Conservation (phyloP, 2,329 filamentous ascomycete species). For the Penicillium hesseltinei region DNA sequence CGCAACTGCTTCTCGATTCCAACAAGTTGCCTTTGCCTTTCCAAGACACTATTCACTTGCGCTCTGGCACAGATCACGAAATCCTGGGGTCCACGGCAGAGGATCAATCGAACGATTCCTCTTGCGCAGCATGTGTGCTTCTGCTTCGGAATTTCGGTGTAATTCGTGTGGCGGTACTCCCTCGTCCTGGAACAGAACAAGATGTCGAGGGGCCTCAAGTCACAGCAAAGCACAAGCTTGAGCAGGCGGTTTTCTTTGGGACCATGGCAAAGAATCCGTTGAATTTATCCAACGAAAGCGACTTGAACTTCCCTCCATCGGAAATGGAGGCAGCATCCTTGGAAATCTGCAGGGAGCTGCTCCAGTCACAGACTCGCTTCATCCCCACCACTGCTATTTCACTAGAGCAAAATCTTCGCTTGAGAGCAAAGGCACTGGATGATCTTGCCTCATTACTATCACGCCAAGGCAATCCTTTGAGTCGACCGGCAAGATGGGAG, state of each 20-base stretch:
- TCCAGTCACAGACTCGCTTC: conserved; percentile 72
- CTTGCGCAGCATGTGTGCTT: conserved; percentile 47
- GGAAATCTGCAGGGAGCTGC: conserved; percentile 74
- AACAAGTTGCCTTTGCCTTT: conserved; percentile 65
- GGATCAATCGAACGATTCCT: conserved; percentile 38
- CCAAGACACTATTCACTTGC: conserved; percentile 83
- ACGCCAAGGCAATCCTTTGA: conserved; percentile 61
- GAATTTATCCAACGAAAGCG: conserved; percentile 70
- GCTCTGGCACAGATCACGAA: conserved; percentile 50
- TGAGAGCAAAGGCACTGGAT: conserved; percentile 69
- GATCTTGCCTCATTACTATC: conserved; percentile 72
- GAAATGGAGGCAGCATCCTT: conserved; percentile 77
- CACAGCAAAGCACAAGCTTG: conserved; percentile 82
- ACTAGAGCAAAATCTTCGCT: conserved; percentile 75
- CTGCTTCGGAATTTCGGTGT: conserved; percentile 59
- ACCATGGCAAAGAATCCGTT: conserved; percentile 79
- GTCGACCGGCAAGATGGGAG: conserved; percentile 69
- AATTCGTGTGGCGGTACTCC: conserved; percentile 52
- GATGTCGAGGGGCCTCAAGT: conserved; percentile 52
- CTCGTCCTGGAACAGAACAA: conserved; percentile 43
- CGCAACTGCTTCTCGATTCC: conserved; percentile 69
- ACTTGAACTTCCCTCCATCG: conserved; percentile 63
- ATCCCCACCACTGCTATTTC: conserved; percentile 72
- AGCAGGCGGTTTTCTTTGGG: conserved; percentile 93
- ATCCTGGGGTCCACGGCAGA: conserved; percentile 54